Percentiles rank a stretch among this genome's conserved stretches.
Conservation (phyloP, 2,329 filamentous ascomycete genomes). For the Endoconidiophora laricicola region DNA sequence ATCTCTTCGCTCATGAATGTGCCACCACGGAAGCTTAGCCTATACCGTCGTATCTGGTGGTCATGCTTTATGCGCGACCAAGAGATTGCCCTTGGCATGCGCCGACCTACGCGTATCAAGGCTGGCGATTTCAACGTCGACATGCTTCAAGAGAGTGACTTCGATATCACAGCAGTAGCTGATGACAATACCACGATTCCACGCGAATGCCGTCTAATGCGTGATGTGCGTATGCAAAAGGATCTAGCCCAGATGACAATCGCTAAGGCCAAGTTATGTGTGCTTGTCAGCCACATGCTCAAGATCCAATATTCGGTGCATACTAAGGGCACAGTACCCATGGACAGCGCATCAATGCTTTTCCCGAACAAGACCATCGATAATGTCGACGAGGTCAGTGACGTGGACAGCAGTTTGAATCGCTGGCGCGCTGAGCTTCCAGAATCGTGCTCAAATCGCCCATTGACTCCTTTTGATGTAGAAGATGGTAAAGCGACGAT, state of each 20-base stretch:
- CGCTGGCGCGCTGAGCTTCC: slow-evolving; percentile 63
- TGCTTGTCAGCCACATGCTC: slow-evolving; percentile 78
- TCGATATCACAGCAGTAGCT: slow-evolving; percentile 56
- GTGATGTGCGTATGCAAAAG: slow-evolving; percentile 55
- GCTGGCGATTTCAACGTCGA: slow-evolving; percentile 87
- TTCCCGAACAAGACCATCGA: slow-evolving; percentile 75
- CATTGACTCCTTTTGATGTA: slow-evolving; percentile 35
- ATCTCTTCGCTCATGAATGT: slow-evolving; percentile 65
- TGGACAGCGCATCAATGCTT: slow-evolving; percentile 73
- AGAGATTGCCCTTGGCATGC: slow-evolving; percentile 83
- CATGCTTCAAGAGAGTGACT: slow-evolving; percentile 71
- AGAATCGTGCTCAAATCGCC: slow-evolving; percentile 50
- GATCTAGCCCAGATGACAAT: slow-evolving; percentile 80
- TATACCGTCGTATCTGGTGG: slow-evolving; percentile 98
- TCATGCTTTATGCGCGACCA: slow-evolving; percentile 92
- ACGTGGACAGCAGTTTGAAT: slow-evolving; percentile 63
- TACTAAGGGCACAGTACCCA: slow-evolving; percentile 64
- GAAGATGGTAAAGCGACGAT: slow-evolving; percentile 43
- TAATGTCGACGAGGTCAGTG: slow-evolving; percentile 63
- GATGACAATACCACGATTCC: slow-evolving; percentile 53
- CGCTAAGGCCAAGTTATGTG: slow-evolving; percentile 74
- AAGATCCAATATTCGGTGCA: slow-evolving; percentile 85
- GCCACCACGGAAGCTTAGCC: slow-evolving; percentile 52
- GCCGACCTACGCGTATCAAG: slow-evolving; percentile 80
- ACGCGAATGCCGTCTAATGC: slow-evolving; percentile 50